Conservation (phyloP, 345 rosid species). For the Rubroshorea leprosula region DNA sequence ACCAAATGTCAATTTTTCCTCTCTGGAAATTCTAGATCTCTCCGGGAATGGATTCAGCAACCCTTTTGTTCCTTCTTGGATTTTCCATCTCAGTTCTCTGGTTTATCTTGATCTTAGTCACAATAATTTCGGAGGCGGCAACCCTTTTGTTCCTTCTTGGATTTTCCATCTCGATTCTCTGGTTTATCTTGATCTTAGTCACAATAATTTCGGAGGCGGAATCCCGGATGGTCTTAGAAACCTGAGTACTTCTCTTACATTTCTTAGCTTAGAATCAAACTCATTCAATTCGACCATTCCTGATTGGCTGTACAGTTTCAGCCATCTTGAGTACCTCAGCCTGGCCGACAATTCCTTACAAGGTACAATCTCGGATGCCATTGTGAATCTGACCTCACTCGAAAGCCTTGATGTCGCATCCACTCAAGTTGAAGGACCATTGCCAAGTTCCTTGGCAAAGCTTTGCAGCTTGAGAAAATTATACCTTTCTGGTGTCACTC, state of each 20-base stretch:
- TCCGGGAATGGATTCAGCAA: conserved; percentile 13
- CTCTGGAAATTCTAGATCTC: conserved; percentile 16
- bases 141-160: conserved; percentile 14
- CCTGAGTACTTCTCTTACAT: conserved; percentile 14
- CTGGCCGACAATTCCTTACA: background rate
- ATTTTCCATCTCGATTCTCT: conserved; percentile 11
- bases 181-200: conserved; percentile 12
- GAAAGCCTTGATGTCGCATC: background rate
- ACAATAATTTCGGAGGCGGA: conserved; percentile 1
- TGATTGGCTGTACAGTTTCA: conserved; percentile 12
- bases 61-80: conserved; percentile 13
- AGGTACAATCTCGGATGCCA: conserved; percentile 17
- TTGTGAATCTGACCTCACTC: background rate
- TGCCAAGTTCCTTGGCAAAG: background rate
- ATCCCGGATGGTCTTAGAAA: conserved; percentile 12
- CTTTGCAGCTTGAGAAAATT: conserved; percentile 10
- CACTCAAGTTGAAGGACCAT: background rate
- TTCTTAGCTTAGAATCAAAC: conserved; percentile 10
- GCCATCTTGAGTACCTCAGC: conserved; percentile 17
- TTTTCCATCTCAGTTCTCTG: conserved; percentile 12
- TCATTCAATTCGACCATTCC: conserved; percentile 17
- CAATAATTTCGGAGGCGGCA: conserved; percentile 3
- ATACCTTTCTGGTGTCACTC: background rate
- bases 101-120: conserved; percentile 9
- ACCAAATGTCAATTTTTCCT: conserved; percentile 11